Evolutionary conservation across 2,329 filamentous ascomycete species (phyloP), one percentile per base, ranked within the genome.

Genomic region (Arthrobotrys iridis): DNA sequence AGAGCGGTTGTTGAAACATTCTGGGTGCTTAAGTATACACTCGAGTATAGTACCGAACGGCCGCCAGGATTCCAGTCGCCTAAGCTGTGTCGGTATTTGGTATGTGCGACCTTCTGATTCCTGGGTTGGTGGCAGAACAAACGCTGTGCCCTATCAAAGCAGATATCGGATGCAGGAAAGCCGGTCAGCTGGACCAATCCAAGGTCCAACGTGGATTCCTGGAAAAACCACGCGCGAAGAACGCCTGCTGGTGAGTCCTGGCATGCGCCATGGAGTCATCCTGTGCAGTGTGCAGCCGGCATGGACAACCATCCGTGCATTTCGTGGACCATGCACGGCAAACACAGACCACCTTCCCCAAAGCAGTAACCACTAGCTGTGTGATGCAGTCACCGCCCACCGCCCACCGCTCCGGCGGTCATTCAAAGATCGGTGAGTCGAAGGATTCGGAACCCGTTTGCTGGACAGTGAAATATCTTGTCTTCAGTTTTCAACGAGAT

Each of bases 221-320:
- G 20, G 28, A 58, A 55, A 35, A 67, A 33, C 52, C 52, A 70
- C 52, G 65, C 52, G 55, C 65, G 55, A 73, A 73, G 64, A 62
- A 66, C 70, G 70, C 70, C 70, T 74, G 37, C 40, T 58, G 57
- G 70, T 74, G 43, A 66, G 70, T 74, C 62, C 46, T 62, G 40
- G 62, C 70, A 67, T 62, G 45, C 62, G 46, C 45, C 70, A 57
- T 48, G 62, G 70, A 74, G 70, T 74, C 70, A 74, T 67, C 70
- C 50, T 74, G 43, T 59, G 60, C 60, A 55, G 33, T 74, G 43
- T 59, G 60, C 60, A 55, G 33, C 68, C 55, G 30, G 59, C 59
- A 73, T 60, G 60, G 45, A 64, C 46, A 48, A 64, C 33, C 59
- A 58, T 62, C 50, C 50, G 67, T 55, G 46, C 65, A 62, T 70